Evolutionary conservation across 2,329 filamentous ascomycete genomes (phyloP).

Genomic region (Pleoardoris graminearum): DNA sequence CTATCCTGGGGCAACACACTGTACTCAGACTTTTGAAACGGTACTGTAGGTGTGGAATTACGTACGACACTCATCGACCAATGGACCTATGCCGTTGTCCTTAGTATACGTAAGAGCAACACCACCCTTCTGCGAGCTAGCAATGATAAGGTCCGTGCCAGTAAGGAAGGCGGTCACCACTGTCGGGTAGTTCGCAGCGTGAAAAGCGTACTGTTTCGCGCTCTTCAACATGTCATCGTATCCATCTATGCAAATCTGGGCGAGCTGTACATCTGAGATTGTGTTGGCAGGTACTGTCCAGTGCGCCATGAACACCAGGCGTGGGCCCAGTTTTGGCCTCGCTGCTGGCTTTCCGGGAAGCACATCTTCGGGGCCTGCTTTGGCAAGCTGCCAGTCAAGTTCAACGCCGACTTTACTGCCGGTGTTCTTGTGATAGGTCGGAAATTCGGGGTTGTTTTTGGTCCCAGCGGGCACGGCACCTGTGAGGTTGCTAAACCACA

Average conservation of each 20-base stretch:
- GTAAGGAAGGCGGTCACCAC: background rate
- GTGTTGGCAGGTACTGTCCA: background rate
- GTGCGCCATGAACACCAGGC: conserved; percentile 1
- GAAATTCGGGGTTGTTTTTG: background rate
- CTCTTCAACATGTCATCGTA: background rate
- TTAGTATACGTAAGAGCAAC: background rate
- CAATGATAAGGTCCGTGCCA: background rate
- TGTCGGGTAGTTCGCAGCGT: background rate
- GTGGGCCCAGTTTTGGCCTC: background rate
- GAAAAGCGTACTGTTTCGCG: background rate
- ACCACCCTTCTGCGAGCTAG: background rate
- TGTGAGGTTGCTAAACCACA: conserved; percentile 1
- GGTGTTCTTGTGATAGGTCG: background rate
- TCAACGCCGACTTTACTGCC: conserved; percentile 1
- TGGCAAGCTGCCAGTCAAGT: background rate
- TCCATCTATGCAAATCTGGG: background rate
- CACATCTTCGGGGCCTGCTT: conserved; percentile 2
- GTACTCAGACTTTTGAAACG: background rate
- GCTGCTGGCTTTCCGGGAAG: background rate
- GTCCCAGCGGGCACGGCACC: background rate
- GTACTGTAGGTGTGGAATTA: background rate
- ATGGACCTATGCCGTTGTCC: background rate
- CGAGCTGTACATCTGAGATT: background rate
- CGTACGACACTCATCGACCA: background rate
- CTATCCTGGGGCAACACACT: background rate